phyloP scores from a whole-genome alignment of 140 eudicot genomes.

The Flaveria floridana region DNA sequence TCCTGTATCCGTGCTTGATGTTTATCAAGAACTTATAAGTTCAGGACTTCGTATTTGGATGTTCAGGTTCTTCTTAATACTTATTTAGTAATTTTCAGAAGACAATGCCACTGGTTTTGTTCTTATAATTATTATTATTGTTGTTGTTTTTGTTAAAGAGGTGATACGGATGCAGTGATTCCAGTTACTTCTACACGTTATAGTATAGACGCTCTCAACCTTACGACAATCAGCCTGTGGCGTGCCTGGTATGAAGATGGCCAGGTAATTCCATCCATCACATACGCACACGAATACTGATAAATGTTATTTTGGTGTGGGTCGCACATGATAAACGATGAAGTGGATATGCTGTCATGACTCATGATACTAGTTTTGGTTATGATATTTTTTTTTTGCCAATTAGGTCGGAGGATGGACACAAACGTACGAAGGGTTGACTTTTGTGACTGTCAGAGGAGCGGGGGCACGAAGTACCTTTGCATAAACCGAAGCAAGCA shows the following conservation, averaged over 20 bases:
- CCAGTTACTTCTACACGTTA: constrained; percentile 93
- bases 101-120: neutral
- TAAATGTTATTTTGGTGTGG: neutral
- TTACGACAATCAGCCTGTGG: constrained; percentile 74
- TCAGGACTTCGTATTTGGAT: constrained; percentile 86
- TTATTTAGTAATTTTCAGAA: constrained; percentile 1
- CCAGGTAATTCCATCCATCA: constrained; percentile 55
- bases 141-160: constrained; percentile 44
- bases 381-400: neutral
- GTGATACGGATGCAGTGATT: constrained; percentile 84
- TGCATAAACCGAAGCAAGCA: constrained; percentile 85
- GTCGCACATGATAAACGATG: neutral
- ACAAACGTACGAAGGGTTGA: constrained; percentile 69
- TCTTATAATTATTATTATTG: neutral
- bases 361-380: neutral
- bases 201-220: constrained; percentile 75
- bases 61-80: constrained; percentile 53
- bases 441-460: constrained; percentile 77
- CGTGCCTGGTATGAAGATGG: constrained; percentile 94
- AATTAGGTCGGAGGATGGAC: constrained; percentile 96
- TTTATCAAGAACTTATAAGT: constrained; percentile 65
- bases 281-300: neutral
- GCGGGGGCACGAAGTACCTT: constrained; percentile 95
- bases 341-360: neutral
- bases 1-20: constrained; percentile 60